phyloP scores from a whole-genome alignment of 169 alveolate species.

The Plasmodium gaboni region DNA sequence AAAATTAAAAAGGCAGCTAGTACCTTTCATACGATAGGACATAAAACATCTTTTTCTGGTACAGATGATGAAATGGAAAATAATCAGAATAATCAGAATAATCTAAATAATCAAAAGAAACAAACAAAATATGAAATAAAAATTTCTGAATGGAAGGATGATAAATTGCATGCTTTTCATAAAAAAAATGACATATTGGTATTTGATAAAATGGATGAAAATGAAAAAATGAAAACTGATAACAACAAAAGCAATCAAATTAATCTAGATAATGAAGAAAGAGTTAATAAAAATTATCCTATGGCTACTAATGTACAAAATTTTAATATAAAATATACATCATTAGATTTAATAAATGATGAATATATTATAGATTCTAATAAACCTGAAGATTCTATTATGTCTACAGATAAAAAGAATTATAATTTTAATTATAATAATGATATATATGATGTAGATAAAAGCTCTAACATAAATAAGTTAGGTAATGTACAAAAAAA shows the following conservation, averaged over 20 bases:
- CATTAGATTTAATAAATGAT: neutral
- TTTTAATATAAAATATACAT: too few relatives aligned
- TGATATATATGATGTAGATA: neutral
- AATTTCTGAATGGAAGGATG: slow-evolving; percentile 2
- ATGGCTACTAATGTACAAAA: too few relatives aligned
- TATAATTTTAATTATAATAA: neutral
- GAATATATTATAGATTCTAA: slow-evolving; percentile 14
- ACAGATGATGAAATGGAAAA: neutral
- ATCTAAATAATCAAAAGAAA: slow-evolving; percentile 16
- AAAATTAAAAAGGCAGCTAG: slow-evolving; percentile 60
- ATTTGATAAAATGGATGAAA: neutral
- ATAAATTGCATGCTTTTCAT: neutral
- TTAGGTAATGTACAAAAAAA: neutral
- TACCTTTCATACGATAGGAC: slow-evolving; percentile 21
- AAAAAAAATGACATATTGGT: neutral
- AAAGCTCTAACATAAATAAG: neutral
- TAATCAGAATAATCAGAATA: neutral
- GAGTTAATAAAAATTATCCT: neutral
- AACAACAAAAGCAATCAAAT: neutral
- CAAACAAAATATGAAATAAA: neutral
- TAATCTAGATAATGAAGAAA: neutral
- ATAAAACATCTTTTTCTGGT: slow-evolving; percentile 8
- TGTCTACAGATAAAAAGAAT: neutral
- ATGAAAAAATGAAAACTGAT: neutral
- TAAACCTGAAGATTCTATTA: neutral